Evolutionary conservation across 2,329 filamentous ascomycete genomes (phyloP).

Genomic region (Fusarium sp.): DNA sequence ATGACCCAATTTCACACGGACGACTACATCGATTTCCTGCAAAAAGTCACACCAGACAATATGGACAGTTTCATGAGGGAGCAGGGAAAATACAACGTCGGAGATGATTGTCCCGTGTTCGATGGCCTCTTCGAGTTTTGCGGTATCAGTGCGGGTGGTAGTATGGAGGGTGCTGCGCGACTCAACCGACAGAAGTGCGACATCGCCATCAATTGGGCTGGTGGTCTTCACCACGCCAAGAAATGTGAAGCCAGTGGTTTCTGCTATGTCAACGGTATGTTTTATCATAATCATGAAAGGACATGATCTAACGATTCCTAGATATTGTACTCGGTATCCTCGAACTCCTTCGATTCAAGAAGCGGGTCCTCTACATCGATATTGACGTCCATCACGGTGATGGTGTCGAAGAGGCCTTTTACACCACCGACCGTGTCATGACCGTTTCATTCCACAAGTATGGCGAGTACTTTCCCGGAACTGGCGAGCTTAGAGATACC

Average conservation of each 20-base stretch:
- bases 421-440: conserved; percentile 91
- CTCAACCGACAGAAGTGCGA: conserved; percentile 92
- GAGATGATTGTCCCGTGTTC: conserved; percentile 97
- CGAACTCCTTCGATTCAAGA: conserved; percentile 88
- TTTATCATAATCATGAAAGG: not conserved
- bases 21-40: conserved; percentile 95
- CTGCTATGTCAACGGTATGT: conserved; percentile 94
- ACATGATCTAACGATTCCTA: conserved; percentile 53
- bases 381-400: conserved; percentile 96
- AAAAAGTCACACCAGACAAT: conserved; percentile 96
- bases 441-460: conserved; percentile 97
- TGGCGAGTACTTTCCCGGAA: conserved; percentile 94
- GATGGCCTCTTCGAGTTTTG: conserved; percentile 98
- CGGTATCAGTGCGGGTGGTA: conserved; percentile 92
- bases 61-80: conserved; percentile 95
- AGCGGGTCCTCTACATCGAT: conserved; percentile 97
- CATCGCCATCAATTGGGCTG: conserved; percentile 98
- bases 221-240: conserved; percentile 96
- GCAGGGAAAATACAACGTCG: conserved; percentile 92
- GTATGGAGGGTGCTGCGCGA: conserved; percentile 91
- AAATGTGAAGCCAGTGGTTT: conserved; percentile 97
- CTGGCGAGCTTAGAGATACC: conserved; percentile 86
- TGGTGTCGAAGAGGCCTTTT: conserved; percentile 93
- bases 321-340: conserved; percentile 96
- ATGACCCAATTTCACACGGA: conserved; percentile 94